phyloP scores from a whole-genome alignment of 164 flowering plant genomes.

The Chimonanthus praecox region DNA sequence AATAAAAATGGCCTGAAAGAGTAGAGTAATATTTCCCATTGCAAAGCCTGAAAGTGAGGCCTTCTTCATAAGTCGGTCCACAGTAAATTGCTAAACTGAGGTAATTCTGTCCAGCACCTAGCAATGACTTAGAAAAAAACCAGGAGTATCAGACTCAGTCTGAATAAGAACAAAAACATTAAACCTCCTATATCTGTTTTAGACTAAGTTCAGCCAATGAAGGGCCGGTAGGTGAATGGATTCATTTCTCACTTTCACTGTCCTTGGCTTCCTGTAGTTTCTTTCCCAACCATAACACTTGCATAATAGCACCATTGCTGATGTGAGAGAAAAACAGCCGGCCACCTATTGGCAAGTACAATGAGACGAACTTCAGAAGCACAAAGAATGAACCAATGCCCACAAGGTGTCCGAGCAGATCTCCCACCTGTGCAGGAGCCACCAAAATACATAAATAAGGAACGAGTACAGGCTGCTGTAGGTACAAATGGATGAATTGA shows the following conservation, averaged over 20 bases:
- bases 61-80: too few relatives aligned
- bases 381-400: slow-evolving; percentile 39
- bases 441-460: background rate
- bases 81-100: too few relatives aligned
- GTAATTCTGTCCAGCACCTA: too few relatives aligned
- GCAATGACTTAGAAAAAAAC: too few relatives aligned
- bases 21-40: background rate
- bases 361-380: slow-evolving; percentile 33
- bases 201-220: too few relatives aligned
- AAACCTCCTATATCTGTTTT: too few relatives aligned
- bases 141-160: background rate
- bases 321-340: slow-evolving; percentile 41
- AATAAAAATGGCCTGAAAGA: background rate
- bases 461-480: background rate
- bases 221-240: background rate
- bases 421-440: slow-evolving; percentile 31
- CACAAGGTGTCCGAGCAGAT: slow-evolving; percentile 23
- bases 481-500: background rate
- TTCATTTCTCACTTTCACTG: background rate
- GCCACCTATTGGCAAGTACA: slow-evolving; percentile 13
- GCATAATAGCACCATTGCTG: slow-evolving; percentile 69
- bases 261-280: slow-evolving; percentile 12
- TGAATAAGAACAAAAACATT: background rate
- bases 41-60: too few relatives aligned
- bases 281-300: slow-evolving; percentile 52